Percentiles rank a stretch among this genome's conserved stretches.
These are phyloP conservation scores for Metroxylon sagu DNA, from an alignment of 176 grass and related monocot species.

Conservation along the genomic window DNA sequence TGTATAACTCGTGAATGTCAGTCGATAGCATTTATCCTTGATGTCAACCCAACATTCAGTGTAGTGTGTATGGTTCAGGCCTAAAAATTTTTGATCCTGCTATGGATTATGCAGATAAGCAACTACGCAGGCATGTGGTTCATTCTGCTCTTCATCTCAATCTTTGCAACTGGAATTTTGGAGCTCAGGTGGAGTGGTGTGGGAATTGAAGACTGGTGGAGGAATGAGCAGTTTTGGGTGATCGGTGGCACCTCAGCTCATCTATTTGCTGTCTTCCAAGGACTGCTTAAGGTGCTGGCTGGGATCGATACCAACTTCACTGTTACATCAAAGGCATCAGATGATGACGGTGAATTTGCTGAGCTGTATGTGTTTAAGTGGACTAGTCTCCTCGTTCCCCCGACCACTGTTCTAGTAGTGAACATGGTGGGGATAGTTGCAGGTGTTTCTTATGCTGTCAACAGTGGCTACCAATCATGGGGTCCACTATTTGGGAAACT, in stretches of 20 bases:
- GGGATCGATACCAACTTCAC: slow-evolving; percentile 84
- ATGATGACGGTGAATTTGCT: slow-evolving; percentile 65
- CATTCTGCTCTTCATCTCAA: slow-evolving; percentile 61
- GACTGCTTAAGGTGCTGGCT: slow-evolving; percentile 65
- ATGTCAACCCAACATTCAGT: no score
- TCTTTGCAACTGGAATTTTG: slow-evolving; percentile 65
- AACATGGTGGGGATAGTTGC: slow-evolving; percentile 77
- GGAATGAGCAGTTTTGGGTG: slow-evolving; percentile 84
- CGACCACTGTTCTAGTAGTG: slow-evolving; percentile 62
- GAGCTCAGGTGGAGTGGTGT: slow-evolving; percentile 68
- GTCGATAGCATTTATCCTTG: no score
- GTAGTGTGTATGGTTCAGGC: no score
- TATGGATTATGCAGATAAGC: slow-evolving; percentile 51
- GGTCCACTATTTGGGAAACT: slow-evolving; percentile 74
- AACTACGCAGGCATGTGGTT: slow-evolving; percentile 66
- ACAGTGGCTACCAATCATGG: slow-evolving; percentile 85
- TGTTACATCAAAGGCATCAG: slow-evolving; percentile 64
- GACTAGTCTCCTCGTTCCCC: slow-evolving; percentile 65
- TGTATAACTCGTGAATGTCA: no score
- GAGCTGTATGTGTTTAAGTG: slow-evolving; percentile 77
- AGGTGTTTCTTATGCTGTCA: slow-evolving; percentile 66
- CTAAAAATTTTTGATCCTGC: no score
- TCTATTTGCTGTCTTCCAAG: slow-evolving; percentile 74
- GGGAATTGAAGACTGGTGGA: slow-evolving; percentile 77
- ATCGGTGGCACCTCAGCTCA: slow-evolving; percentile 80